Conservation (phyloP, 768 basidiomycete genomes). For the Suillus ampliporus region DNA sequence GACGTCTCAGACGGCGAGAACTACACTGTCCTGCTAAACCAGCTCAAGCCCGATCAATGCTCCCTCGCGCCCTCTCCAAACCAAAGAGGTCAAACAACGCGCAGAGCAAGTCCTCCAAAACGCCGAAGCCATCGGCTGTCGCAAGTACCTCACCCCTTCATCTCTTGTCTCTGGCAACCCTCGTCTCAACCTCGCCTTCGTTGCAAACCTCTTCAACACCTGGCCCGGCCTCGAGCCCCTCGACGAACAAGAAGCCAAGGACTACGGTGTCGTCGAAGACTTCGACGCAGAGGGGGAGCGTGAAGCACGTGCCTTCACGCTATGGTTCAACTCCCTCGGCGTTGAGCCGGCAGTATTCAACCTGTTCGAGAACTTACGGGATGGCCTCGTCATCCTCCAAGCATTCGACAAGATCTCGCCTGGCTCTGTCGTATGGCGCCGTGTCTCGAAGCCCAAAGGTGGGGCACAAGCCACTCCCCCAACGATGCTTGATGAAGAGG, state of each 20-base stretch:
- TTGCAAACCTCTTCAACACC: constrained; percentile 98
- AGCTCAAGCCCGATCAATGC: constrained; percentile 93
- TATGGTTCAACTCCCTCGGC: constrained; percentile 97
- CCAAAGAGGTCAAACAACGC: constrained; percentile 77
- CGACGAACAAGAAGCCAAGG: constrained; percentile 92
- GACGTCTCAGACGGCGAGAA: constrained; percentile 98
- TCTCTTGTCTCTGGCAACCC: constrained; percentile 95
- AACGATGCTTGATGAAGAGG: constrained; percentile 50
- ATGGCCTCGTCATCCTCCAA: constrained; percentile 90
- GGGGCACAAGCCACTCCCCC: constrained; percentile 46
- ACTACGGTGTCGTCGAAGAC: constrained; percentile 89
- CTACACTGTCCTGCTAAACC: constrained; percentile 94
- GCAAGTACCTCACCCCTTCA: constrained; percentile 93
- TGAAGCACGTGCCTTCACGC: constrained; percentile 95
- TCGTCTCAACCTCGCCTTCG: constrained; percentile 96
- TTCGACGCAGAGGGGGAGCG: constrained; percentile 99
- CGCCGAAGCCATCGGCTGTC: constrained; percentile 90
- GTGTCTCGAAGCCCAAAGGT: constrained; percentile 91
- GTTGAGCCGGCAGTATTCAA: constrained; percentile 98
- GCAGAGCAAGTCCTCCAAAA: constrained; percentile 96
- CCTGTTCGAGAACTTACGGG: constrained; percentile 94
- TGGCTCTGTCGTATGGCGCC: constrained; percentile 91
- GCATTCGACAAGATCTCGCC: constrained; percentile 97
- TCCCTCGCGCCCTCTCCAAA: constrained; percentile 91
- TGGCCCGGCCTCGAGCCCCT: constrained; percentile 94